Percentiles rank a stretch among this genome's conserved stretches.
Conservation (phyloP, 345 rosid genomes). For the Odontarrhena argentea region DNA sequence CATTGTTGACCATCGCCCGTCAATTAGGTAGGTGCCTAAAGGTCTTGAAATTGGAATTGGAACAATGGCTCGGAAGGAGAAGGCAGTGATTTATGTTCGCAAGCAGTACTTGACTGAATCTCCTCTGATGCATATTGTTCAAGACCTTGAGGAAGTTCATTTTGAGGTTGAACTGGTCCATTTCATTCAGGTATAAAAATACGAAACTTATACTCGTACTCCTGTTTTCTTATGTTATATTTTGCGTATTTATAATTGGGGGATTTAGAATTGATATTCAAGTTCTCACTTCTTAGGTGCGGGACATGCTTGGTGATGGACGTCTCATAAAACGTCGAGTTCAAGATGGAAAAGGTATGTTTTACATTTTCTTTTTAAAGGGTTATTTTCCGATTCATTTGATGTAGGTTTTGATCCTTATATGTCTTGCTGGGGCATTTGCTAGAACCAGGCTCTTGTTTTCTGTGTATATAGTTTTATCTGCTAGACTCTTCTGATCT, state of each 20-base stretch:
- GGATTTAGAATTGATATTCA: slow-evolving; percentile 23
- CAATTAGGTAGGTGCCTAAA: slow-evolving; percentile 71
- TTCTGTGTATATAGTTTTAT: slow-evolving; percentile 17
- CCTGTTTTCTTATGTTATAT: slow-evolving; percentile 3
- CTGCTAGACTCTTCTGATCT: slow-evolving; percentile 32
- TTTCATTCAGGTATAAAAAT: slow-evolving; percentile 69
- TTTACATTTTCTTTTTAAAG: not conserved
- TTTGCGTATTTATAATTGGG: slow-evolving; percentile 5
- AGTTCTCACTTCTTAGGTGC: slow-evolving; percentile 61
- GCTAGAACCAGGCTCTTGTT: slow-evolving; percentile 11
- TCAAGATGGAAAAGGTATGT: slow-evolving; percentile 84
- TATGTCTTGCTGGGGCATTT: slow-evolving; percentile 16
- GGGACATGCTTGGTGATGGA: slow-evolving; percentile 98
- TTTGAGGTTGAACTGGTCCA: slow-evolving; percentile 93
- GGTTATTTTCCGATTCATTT: slow-evolving; percentile 2
- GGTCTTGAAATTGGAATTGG: slow-evolving; percentile 99
- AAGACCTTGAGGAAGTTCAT: slow-evolving; percentile 80
- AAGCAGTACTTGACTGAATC: slow-evolving; percentile 71
- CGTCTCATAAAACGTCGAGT: slow-evolving; percentile 89
- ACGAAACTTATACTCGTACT: not conserved
- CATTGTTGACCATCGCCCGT: slow-evolving; percentile 31
- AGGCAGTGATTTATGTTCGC: slow-evolving; percentile 81
- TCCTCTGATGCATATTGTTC: slow-evolving; percentile 59
- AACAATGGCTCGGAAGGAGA: slow-evolving; percentile 84
- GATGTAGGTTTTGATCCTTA: not conserved